These are phyloP conservation scores for Saitozyma sp. DNA, from an alignment of 768 basidiomycete genomes.

Conservation along the genomic window DNA sequence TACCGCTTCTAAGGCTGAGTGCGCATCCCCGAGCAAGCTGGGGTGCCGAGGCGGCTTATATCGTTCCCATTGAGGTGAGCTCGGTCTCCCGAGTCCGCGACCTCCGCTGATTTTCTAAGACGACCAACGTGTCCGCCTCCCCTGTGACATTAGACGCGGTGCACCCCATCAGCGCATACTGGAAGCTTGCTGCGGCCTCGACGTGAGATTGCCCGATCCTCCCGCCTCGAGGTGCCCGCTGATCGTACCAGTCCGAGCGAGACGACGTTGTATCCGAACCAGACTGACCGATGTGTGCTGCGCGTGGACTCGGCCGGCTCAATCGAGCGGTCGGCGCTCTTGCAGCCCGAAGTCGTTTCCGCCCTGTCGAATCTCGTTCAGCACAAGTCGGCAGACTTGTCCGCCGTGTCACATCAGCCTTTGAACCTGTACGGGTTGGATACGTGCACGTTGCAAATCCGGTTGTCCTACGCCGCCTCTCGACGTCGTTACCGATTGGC, in stretches of 20 bases:
- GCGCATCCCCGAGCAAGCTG: too few relatives aligned
- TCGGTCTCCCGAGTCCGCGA: too few relatives aligned
- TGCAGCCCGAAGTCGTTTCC: slow-evolving; percentile 1
- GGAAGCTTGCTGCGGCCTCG: neutral
- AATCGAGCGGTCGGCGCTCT: neutral
- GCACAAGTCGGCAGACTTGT: neutral
- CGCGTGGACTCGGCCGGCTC: neutral
- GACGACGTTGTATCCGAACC: slow-evolving; percentile 3
- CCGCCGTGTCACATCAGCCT: neutral
- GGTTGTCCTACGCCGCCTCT: slow-evolving; percentile 16
- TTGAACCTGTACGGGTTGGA: too few relatives aligned
- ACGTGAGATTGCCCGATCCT: neutral
- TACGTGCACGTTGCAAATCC: too few relatives aligned
- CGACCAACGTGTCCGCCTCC: too few relatives aligned
- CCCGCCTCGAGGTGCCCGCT: too few relatives aligned
- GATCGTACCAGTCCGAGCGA: too few relatives aligned
- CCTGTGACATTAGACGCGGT: neutral
- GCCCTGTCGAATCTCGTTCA: slow-evolving; percentile 10
- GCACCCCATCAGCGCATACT: slow-evolving; percentile 6
- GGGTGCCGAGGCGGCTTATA: neutral
- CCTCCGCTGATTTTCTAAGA: too few relatives aligned
- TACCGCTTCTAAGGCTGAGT: neutral
- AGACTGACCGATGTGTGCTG: slow-evolving; percentile 6
- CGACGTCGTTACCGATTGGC: slow-evolving; percentile 54
- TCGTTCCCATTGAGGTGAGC: slow-evolving; percentile 7